Evolutionary conservation across 2,329 filamentous ascomycete species (phyloP).

Genomic region (Cadophora gregata): DNA sequence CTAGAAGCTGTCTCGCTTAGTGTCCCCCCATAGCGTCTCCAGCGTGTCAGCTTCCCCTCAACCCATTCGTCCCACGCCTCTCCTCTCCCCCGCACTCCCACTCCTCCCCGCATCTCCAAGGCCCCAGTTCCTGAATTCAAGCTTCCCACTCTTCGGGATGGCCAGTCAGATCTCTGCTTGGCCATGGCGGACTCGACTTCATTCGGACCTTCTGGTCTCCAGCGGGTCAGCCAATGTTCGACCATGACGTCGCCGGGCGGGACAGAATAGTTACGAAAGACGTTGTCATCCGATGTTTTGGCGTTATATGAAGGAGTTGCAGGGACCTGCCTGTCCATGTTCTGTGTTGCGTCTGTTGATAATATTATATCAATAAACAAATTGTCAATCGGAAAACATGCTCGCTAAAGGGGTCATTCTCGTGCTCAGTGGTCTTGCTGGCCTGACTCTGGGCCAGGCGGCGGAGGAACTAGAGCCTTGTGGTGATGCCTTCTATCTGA

Average conservation of each 20-base stretch:
- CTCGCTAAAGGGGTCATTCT: background rate
- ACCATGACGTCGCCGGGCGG: constrained; percentile 9
- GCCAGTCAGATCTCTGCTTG: constrained; percentile 5
- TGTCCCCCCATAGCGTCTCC: background rate
- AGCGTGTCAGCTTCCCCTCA: background rate
- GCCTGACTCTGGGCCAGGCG: background rate
- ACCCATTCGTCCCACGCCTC: background rate
- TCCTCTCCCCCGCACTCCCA: background rate
- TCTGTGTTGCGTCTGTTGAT: background rate
- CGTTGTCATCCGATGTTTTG: background rate
- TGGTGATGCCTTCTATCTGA: constrained; percentile 30
- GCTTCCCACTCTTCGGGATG: background rate
- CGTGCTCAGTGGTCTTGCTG: background rate
- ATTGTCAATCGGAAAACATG: background rate
- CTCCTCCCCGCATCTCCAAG: background rate
- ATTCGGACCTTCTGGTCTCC: background rate
- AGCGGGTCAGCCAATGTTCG: background rate
- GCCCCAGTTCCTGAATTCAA: constrained; percentile 8
- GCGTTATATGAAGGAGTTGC: background rate
- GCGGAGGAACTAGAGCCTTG: constrained; percentile 21
- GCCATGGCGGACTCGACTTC: background rate
- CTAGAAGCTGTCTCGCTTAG: background rate
- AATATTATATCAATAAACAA: background rate
- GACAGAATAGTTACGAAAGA: background rate
- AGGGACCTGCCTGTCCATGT: too few relatives aligned